Evolutionary conservation across 345 rosid genomes (phyloP).

Genomic region (Litchi chinensis): DNA sequence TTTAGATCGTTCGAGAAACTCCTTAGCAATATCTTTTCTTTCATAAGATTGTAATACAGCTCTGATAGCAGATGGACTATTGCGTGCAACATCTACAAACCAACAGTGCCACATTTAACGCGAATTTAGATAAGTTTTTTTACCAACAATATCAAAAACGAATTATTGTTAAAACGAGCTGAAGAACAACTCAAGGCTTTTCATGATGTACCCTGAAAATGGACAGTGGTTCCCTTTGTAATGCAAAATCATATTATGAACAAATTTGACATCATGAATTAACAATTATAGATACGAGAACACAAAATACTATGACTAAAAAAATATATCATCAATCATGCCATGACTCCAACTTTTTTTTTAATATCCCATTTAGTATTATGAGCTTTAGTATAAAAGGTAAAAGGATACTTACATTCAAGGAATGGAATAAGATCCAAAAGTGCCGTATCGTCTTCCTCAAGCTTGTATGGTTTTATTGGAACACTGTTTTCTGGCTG

Average conservation of each 20-base stretch:
- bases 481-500: constrained; percentile 91
- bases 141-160: background rate
- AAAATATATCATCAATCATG: background rate
- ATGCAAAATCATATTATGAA: background rate
- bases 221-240: no score
- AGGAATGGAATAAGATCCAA: constrained; percentile 96
- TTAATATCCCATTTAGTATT: background rate
- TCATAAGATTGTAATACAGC: constrained; percentile 70
- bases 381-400: background rate
- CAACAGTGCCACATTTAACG: background rate
- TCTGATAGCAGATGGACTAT: constrained; percentile 82
- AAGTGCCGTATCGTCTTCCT: constrained; percentile 83
- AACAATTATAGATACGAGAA: background rate
- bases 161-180: constrained; percentile 8
- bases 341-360: background rate
- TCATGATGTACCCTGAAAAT: background rate
- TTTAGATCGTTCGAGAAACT: constrained; percentile 84
- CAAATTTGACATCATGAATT: background rate
- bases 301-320: background rate
- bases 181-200: constrained; percentile 2
- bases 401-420: constrained; percentile 62
- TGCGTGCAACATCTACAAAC: constrained; percentile 77
- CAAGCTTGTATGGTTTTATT: constrained; percentile 77
- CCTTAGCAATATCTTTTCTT: constrained; percentile 73
- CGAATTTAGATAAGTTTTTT: background rate